A percentile compares a stretch with the other conserved stretches of the same genome.
Evolutionary conservation across 2,329 filamentous ascomycete species (phyloP).

Genomic region (Laburnicola sp.): DNA sequence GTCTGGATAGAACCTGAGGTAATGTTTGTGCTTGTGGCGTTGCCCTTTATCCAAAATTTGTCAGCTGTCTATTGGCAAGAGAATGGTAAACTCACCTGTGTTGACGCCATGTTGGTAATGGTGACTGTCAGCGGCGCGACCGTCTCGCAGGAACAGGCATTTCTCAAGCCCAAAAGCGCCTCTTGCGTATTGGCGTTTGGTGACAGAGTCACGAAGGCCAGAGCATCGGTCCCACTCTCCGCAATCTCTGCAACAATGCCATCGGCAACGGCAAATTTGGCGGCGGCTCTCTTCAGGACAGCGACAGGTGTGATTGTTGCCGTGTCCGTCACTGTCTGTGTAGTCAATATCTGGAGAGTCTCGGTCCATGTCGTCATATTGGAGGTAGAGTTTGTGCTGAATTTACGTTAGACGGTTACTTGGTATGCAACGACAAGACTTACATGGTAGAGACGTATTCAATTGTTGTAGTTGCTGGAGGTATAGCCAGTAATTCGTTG

Average conservation of each 20-base stretch:
- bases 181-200: conserved; percentile 18
- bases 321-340: conserved; percentile 27
- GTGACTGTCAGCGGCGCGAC: conserved; percentile 37
- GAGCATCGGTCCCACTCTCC: conserved; percentile 19
- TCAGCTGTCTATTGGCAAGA: no score
- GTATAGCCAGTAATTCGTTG: conserved; percentile 33
- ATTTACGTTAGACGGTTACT: conserved; percentile 23
- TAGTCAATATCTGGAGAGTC: conserved; percentile 24
- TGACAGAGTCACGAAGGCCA: conserved; percentile 10
- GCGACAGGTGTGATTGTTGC: conserved; percentile 23
- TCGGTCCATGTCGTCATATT: conserved; percentile 21
- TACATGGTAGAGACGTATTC: conserved; percentile 33
- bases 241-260: conserved; percentile 28
- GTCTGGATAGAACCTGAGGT: conserved; percentile 3
- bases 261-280: conserved; percentile 23
- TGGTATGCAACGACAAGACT: not conserved
- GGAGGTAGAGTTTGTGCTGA: conserved; percentile 22
- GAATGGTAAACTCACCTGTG: conserved; percentile 25
- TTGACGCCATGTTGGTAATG: conserved; percentile 25
- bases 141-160: conserved; percentile 37
- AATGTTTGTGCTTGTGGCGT: conserved; percentile 17
- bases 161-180: conserved; percentile 28
- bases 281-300: conserved; percentile 17
- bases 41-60: conserved; percentile 4
- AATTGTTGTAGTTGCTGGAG: conserved; percentile 24